A percentile compares a stretch with the other conserved stretches of the same genome.
These are phyloP conservation scores for Nitzschia palea DNA, from an alignment of 108 stramenopile species.

Conservation along the genomic window DNA sequence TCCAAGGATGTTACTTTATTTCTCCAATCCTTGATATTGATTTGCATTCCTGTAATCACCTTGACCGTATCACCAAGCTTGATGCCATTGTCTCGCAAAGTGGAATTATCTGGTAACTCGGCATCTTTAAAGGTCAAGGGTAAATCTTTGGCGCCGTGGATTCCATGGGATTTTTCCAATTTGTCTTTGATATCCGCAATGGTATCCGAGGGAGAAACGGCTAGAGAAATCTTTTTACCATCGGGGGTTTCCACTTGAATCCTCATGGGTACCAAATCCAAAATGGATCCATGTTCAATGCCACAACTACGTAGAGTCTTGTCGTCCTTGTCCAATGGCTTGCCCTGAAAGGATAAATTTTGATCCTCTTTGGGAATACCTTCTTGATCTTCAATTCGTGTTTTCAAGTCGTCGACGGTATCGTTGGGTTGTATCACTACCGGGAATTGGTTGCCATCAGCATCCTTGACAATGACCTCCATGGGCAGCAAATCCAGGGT, in stretches of 20 bases:
- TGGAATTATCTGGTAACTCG: slow-evolving; percentile 9
- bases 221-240: slow-evolving; percentile 7
- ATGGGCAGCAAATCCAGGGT: slow-evolving; percentile 14
- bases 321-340: slow-evolving; percentile 23
- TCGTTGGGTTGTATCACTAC: slow-evolving; percentile 17
- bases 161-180: slow-evolving; percentile 13
- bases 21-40: slow-evolving; percentile 21
- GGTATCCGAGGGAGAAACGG: slow-evolving; percentile 4
- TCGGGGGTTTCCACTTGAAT: slow-evolving; percentile 11
- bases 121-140: slow-evolving; percentile 18
- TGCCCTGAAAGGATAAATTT: slow-evolving; percentile 34
- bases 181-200: slow-evolving; percentile 18
- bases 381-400: slow-evolving; percentile 5
- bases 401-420: slow-evolving; percentile 18
- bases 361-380: slow-evolving; percentile 25
- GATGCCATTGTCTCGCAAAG: slow-evolving; percentile 16
- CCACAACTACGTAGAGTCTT: slow-evolving; percentile 72
- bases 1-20: neutral
- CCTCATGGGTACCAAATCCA: slow-evolving; percentile 16
- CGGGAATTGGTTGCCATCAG: slow-evolving; percentile 1
- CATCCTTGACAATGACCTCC: neutral
- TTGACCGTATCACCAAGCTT: slow-evolving; percentile 11
- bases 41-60: slow-evolving; percentile 12
- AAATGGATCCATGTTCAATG: slow-evolving; percentile 35
- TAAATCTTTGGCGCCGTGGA: slow-evolving; percentile 21